Percentiles rank a stretch among this genome's conserved stretches.
Evolutionary conservation across 2,329 filamentous ascomycete species (phyloP).

Genomic region (Cladosporium sp.): DNA sequence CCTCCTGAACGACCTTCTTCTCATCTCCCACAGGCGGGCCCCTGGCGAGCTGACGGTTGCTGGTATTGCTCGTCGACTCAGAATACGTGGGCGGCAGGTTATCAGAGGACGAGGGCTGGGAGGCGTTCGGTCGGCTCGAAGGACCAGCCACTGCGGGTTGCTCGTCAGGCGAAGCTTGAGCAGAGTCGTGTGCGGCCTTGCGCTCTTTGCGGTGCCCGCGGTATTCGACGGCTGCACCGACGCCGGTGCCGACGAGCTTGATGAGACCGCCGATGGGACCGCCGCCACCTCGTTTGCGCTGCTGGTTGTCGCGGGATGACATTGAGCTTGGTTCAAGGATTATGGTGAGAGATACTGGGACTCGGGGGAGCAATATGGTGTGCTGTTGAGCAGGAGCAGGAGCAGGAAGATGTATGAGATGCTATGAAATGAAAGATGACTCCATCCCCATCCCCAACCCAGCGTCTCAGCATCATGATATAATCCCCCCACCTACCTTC

Average conservation of each 20-base stretch:
- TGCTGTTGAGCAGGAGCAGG: not conserved
- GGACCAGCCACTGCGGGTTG: not conserved
- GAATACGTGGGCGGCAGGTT: conserved; percentile 13
- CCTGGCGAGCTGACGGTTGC: conserved; percentile 11
- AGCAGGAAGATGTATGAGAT: not conserved
- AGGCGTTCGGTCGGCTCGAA: not conserved
- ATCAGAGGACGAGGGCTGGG: not conserved
- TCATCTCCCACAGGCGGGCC: conserved; percentile 13
- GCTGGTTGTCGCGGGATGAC: not conserved
- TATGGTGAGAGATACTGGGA: not conserved
- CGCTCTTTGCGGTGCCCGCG: conserved; percentile 23
- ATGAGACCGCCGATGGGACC: conserved; percentile 11
- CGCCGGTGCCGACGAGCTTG: conserved; percentile 19
- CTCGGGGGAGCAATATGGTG: not conserved
- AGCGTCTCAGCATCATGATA: too few species aligned
- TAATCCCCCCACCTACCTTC: too few species aligned
- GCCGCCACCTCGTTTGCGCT: not conserved
- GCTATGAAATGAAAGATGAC: too few species aligned
- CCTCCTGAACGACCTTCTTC: conserved; percentile 3
- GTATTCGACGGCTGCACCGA: conserved; percentile 26
- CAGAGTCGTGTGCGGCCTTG: conserved; percentile 14
- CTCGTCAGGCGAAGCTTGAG: conserved; percentile 7
- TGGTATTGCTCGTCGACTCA: conserved; percentile 1
- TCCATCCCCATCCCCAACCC: too few species aligned
- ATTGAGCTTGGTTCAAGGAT: not conserved